Evolutionary conservation across 2,329 filamentous ascomycete species (phyloP).

Genomic region (Diaporthe longicolla): DNA sequence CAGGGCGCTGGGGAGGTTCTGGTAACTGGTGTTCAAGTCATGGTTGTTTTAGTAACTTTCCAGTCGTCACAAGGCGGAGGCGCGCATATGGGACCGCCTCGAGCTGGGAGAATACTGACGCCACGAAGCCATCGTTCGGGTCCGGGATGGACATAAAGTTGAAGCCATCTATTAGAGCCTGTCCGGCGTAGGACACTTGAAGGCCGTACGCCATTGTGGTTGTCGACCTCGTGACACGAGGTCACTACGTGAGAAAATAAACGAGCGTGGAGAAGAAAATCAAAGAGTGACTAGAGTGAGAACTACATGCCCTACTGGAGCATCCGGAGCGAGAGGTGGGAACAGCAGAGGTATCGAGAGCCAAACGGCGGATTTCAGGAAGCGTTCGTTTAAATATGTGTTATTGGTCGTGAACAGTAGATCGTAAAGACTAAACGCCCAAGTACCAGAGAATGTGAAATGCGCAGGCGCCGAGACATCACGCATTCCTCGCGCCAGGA

Average conservation of each 20-base stretch:
- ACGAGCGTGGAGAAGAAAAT: conserved; percentile 19
- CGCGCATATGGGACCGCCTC: neutral
- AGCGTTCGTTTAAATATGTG: conserved; percentile 15
- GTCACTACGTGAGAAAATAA: neutral
- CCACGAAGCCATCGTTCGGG: conserved; percentile 77
- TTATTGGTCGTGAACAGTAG: neutral
- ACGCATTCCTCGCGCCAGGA: conserved; percentile 16
- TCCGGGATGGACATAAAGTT: conserved; percentile 67
- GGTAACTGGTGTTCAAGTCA: conserved; percentile 54
- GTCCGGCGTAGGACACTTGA: conserved; percentile 58
- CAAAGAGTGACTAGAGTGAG: conserved; percentile 39
- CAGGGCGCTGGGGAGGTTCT: conserved; percentile 57
- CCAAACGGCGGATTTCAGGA: too few species aligned
- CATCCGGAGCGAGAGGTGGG: neutral
- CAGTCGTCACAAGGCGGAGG: conserved; percentile 39
- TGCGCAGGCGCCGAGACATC: conserved; percentile 9
- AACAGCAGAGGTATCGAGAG: neutral
- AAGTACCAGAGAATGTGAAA: conserved; percentile 1
- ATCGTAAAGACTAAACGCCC: neutral
- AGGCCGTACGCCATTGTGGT: conserved; percentile 54
- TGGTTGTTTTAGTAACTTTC: neutral
- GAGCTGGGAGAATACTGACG: conserved; percentile 64
- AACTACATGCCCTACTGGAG: conserved; percentile 12
- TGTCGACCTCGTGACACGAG: neutral
- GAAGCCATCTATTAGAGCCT: conserved; percentile 62